A percentile compares a stretch with the other conserved stretches of the same genome.
Conservation (phyloP, 2,329 filamentous ascomycete genomes). For the Amesomyces nigricolor region DNA sequence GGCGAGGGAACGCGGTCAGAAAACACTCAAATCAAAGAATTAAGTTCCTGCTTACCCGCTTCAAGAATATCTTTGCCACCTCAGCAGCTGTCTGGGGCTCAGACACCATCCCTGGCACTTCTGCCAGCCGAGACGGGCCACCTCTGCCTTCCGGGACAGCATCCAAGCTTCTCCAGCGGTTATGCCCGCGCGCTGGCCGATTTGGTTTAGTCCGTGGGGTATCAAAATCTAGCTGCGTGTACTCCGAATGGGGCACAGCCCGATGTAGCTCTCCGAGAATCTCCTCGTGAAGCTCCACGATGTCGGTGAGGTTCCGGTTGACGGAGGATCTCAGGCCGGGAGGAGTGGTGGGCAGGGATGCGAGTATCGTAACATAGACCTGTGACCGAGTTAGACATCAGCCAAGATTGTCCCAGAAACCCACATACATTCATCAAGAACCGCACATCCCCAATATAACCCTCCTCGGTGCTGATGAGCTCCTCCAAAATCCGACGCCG, state of each 20-base stretch:
- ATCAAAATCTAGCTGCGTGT: conserved; percentile 41
- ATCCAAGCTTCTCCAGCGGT: conserved; percentile 45
- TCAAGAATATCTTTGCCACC: conserved; percentile 55
- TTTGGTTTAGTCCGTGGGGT: conserved; percentile 20
- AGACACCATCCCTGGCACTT: conserved; percentile 47
- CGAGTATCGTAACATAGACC: conserved; percentile 71
- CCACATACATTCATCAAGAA: conserved; percentile 73
- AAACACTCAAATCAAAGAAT: neutral
- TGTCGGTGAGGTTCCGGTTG: conserved; percentile 71
- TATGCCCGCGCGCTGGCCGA: conserved; percentile 31
- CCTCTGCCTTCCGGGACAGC: conserved; percentile 39
- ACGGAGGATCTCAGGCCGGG: conserved; percentile 63
- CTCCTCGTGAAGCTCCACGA: conserved; percentile 77
- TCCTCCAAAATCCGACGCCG: conserved; percentile 79
- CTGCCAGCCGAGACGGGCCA: conserved; percentile 39
- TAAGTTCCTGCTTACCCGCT: conserved; percentile 41
- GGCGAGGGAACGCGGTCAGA: neutral
- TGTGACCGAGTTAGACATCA: conserved; percentile 32
- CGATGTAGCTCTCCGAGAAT: conserved; percentile 70
- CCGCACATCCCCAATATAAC: conserved; percentile 81
- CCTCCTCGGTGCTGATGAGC: conserved; percentile 77
- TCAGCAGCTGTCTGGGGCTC: conserved; percentile 56
- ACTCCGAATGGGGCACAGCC: conserved; percentile 63
- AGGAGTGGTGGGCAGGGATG: conserved; percentile 62
- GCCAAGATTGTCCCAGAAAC: neutral